Evolutionary conservation across 805 yeast genomes (phyloP).

Genomic region (Maudiozyma turicensis): DNA sequence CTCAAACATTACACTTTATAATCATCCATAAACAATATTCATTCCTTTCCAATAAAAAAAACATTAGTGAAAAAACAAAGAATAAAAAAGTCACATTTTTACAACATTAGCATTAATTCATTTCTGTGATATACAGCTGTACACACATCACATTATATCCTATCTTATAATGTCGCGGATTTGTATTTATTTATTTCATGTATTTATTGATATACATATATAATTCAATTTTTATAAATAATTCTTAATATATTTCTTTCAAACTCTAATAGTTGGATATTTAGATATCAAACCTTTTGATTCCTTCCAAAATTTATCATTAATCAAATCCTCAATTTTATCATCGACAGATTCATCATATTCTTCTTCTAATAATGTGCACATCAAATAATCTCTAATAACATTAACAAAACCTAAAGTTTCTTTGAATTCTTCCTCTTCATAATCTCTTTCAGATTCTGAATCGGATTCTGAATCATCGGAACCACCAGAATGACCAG

Average conservation of each 20-base stretch:
- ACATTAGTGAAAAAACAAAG: too few species aligned
- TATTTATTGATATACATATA: background rate
- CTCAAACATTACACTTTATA: background rate
- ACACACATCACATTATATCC: too few species aligned
- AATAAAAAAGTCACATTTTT: background rate
- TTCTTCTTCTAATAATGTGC: constrained; percentile 23
- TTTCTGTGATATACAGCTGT: too few species aligned
- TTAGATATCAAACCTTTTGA: background rate
- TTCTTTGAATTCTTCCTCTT: constrained; percentile 9
- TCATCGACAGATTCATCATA: constrained; percentile 6
- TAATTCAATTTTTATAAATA: background rate
- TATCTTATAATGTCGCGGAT: too few species aligned
- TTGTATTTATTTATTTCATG: background rate
- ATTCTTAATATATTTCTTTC: background rate
- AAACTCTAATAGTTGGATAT: background rate
- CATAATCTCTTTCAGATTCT: constrained; percentile 5
- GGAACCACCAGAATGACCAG: constrained; percentile 1
- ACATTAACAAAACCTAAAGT: constrained; percentile 15
- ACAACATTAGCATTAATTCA: too few species aligned
- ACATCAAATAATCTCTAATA: constrained; percentile 23
- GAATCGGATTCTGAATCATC: constrained; percentile 1
- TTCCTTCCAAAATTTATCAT: background rate
- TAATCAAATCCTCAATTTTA: background rate
- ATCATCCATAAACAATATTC: background rate
- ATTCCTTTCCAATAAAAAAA: too few species aligned